These are phyloP conservation scores for Daldinia eschscholtzii DNA, from an alignment of 2,329 filamentous ascomycete species.

Conservation along the genomic window DNA sequence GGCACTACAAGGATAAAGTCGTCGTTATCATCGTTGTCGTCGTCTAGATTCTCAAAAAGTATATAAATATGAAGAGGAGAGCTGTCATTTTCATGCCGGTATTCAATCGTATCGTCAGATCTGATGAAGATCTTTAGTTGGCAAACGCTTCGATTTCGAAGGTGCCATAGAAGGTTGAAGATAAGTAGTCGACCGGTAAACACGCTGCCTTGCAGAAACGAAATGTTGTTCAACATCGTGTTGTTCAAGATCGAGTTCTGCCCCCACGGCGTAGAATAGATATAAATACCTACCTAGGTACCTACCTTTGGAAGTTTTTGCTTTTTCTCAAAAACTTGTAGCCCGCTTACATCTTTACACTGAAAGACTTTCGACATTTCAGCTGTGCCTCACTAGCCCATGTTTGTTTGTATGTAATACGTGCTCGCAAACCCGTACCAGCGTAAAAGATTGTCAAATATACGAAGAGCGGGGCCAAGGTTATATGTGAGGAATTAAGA, in stretches of 20 bases:
- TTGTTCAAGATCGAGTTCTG: not conserved
- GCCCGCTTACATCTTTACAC: slow-evolving; percentile 4
- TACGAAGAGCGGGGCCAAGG: slow-evolving; percentile 9
- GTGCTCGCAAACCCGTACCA: not conserved
- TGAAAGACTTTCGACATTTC: slow-evolving; percentile 7
- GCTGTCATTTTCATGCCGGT: slow-evolving; percentile 6
- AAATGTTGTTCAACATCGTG: not conserved
- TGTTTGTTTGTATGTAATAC: not conserved
- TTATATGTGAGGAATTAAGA: not conserved
- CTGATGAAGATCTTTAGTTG: slow-evolving; percentile 1
- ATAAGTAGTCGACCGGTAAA: not conserved
- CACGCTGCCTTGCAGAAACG: slow-evolving; percentile 6
- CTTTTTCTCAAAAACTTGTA: slow-evolving; percentile 6
- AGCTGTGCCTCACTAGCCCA: slow-evolving; percentile 9
- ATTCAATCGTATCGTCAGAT: not conserved
- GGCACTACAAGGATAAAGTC: slow-evolving; percentile 8
- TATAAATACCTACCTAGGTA: too few relatives aligned
- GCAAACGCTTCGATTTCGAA: slow-evolving; percentile 10
- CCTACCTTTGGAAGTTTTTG: not conserved
- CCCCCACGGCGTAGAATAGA: not conserved
- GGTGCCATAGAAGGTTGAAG: not conserved
- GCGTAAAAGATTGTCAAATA: slow-evolving; percentile 11
- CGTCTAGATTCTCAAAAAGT: slow-evolving; percentile 9
- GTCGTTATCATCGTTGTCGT: slow-evolving; percentile 6
- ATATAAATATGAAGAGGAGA: slow-evolving; percentile 13